Evolutionary conservation across 2,329 filamentous ascomycete species (phyloP).

Genomic region (Aspergillus hiratsukae): DNA sequence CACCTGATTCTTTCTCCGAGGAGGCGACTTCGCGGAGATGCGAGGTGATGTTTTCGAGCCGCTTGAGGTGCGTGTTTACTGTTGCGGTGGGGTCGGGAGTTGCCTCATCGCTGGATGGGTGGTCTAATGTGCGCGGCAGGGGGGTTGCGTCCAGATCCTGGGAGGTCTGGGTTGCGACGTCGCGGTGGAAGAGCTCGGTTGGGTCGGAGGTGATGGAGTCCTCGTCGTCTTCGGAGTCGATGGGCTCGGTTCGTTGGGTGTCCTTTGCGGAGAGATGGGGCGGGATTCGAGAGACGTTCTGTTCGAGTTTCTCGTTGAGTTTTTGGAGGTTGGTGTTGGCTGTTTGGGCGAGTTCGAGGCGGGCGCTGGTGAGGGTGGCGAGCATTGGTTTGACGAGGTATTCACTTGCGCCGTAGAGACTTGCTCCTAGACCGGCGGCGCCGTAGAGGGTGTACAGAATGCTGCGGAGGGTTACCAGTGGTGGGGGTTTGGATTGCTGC

Average conservation of each 20-base stretch:
- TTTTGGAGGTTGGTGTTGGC: slow-evolving; percentile 49
- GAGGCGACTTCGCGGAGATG: slow-evolving; percentile 48
- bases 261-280: slow-evolving; percentile 25
- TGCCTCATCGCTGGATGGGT: slow-evolving; percentile 9
- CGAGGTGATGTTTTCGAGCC: slow-evolving; percentile 48
- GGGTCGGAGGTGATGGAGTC: slow-evolving; percentile 54
- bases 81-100: slow-evolving; percentile 19
- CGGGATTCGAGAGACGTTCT: slow-evolving; percentile 51
- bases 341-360: slow-evolving; percentile 54
- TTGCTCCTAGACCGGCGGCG: slow-evolving; percentile 51
- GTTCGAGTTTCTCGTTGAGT: slow-evolving; percentile 53
- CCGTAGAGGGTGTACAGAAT: slow-evolving; percentile 55
- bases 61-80: slow-evolving; percentile 38
- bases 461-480: slow-evolving; percentile 55
- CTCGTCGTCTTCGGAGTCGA: slow-evolving; percentile 33
- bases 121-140: slow-evolving; percentile 18
- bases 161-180: slow-evolving; percentile 59
- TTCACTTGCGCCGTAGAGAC: slow-evolving; percentile 56
- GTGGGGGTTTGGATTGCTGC: slow-evolving; percentile 55
- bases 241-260: slow-evolving; percentile 20
- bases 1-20: slow-evolving; percentile 32
- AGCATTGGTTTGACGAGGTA: slow-evolving; percentile 58
- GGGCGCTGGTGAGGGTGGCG: slow-evolving; percentile 48
- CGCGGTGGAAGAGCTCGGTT: slow-evolving; percentile 60
- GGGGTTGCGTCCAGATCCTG: slow-evolving; percentile 28